phyloP scores from a whole-genome alignment of 2,329 filamentous ascomycete species.

The Cladosporium sp. region DNA sequence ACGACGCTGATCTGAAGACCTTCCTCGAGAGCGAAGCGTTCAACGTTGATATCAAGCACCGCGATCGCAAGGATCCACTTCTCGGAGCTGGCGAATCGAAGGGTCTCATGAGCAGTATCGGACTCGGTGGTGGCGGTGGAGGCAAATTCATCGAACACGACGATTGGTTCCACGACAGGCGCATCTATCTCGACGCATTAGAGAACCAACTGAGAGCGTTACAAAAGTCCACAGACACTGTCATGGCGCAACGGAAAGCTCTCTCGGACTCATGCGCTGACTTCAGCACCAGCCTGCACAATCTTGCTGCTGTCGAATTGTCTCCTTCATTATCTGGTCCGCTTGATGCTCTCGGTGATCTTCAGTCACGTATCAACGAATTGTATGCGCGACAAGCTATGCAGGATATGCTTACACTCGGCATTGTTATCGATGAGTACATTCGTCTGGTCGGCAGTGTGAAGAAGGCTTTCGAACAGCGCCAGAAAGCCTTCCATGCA shows the following conservation, averaged over 20 bases:
- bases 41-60: conserved; percentile 95
- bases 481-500: conserved; percentile 91
- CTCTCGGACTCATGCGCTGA: conserved; percentile 91
- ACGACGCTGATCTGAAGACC: conserved; percentile 89
- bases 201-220: conserved; percentile 87
- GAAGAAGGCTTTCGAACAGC: conserved; percentile 86
- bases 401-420: conserved; percentile 91
- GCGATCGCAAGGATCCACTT: conserved; percentile 83
- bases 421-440: conserved; percentile 97
- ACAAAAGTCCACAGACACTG: conserved; percentile 88
- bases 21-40: conserved; percentile 96
- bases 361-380: conserved; percentile 90
- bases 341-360: conserved; percentile 83
- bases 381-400: conserved; percentile 95
- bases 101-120: conserved; percentile 82
- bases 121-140: conserved; percentile 64
- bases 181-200: conserved; percentile 87
- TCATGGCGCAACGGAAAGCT: conserved; percentile 86
- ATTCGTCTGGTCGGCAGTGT: conserved; percentile 92
- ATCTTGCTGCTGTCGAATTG: conserved; percentile 86
- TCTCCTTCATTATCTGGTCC: conserved; percentile 84
- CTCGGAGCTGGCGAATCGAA: conserved; percentile 74
- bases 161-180: conserved; percentile 98
- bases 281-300: conserved; percentile 88
- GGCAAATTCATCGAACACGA: conserved; percentile 96